Evolutionary conservation across 768 basidiomycete genomes (phyloP), one percentile per base, ranked within the genome.

Genomic region (Macrolepiota albuminosa): DNA sequence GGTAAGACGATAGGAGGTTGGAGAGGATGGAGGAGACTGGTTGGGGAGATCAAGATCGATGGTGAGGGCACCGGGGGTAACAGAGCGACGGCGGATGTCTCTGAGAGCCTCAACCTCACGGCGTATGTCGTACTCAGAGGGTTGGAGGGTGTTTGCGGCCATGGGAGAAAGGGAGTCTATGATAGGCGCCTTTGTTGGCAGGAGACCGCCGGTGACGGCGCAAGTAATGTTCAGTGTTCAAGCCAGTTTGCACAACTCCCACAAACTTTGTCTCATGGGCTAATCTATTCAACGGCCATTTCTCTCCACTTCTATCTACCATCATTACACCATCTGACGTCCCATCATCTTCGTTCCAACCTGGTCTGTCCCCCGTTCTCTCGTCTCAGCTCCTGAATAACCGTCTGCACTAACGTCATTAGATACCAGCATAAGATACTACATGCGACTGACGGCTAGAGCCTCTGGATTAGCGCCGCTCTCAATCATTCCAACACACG

Each of bases 11-110:
- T 84, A 83, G 49, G 78, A 63, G 29, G 83, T 83, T 36, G 87
- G 83, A 26, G 84, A 84, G 6, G 81, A 70, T 21, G 86, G 80
- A 0, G 88, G 79, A 2, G 86, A 78, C 63, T 85, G 80, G 67
- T 84, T 86, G 45, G 95, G 95, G 51, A 96, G 84, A 83, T 97
- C 95, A 65, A 94, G 94, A 74, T 97, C 95, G 57, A 95, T 81
- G 60, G 89, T 80, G 68, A 94, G 84, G 26, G 88, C 87, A 42
- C 91, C 92, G 61, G 91, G 93, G 0, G 87, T 83, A 16, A 86
- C 85, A 2, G 94, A 97, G 66, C 93, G 87, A 56, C 95, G 82
- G 60, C 83, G 82, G 65, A 97, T 85, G 75, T 93, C 91, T 64
- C 88, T 84, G 43, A 94, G 79, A 46, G 89, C 87, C 70, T 94